A percentile compares a stretch with the other conserved stretches of the same genome.
Evolutionary conservation across 192 early-diverging fungal species (phyloP).

Genomic region (Backusella parvicylindrica): DNA sequence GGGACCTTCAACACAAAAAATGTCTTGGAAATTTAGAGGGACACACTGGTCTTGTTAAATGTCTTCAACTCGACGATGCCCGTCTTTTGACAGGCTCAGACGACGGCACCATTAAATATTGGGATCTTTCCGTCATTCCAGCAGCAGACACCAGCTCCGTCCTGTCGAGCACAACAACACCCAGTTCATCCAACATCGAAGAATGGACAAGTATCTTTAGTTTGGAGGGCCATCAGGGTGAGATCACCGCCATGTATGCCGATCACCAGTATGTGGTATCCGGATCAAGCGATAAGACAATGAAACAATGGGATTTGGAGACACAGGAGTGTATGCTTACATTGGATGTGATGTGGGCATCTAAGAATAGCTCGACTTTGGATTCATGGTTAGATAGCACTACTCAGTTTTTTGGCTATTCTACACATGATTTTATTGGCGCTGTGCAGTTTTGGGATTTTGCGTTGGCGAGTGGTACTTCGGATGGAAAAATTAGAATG

Average conservation of each 20-base stretch:
- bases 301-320: slow-evolving; percentile 75
- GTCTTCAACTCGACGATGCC: slow-evolving; percentile 30
- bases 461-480: slow-evolving; percentile 70
- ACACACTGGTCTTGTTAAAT: slow-evolving; percentile 36
- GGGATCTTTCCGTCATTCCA: slow-evolving; percentile 26
- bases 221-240: slow-evolving; percentile 43
- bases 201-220: slow-evolving; percentile 13
- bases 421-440: slow-evolving; percentile 56
- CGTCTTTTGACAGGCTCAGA: slow-evolving; percentile 34
- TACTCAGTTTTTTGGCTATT: slow-evolving; percentile 25
- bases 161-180: background rate
- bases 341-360: slow-evolving; percentile 70
- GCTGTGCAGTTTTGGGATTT: slow-evolving; percentile 71
- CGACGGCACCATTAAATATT: slow-evolving; percentile 28
- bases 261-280: slow-evolving; percentile 54
- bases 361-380: slow-evolving; percentile 2
- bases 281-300: slow-evolving; percentile 72
- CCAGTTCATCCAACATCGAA: background rate
- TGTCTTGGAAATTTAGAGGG: slow-evolving; percentile 52
- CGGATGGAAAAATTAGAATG: slow-evolving; percentile 70
- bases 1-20: slow-evolving; percentile 59
- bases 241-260: slow-evolving; percentile 48
- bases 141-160: slow-evolving; percentile 12
- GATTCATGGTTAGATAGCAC: slow-evolving; percentile 1
- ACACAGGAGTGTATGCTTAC: slow-evolving; percentile 61